Base-by-base conservation (phyloP, 1,284 basidiomycete species). In the Malassezia vespertilionis region DNA sequence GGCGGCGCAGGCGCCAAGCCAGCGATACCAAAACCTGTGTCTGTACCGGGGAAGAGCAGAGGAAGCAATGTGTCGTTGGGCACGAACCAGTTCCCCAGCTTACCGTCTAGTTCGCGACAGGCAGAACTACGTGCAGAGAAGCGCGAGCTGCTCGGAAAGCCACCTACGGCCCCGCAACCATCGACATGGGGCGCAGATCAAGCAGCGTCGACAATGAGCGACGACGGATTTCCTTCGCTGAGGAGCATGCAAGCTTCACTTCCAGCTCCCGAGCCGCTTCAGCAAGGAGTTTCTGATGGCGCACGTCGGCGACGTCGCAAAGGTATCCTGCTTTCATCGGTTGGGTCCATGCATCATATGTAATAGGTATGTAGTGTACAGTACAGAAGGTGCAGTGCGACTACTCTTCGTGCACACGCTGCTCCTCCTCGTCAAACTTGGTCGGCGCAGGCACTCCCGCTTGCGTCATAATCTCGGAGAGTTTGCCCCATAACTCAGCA, bases 401-500 rank as follows among this genome's bases (percentile, higher is more conserved):
- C 15, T 39, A n/a, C 12, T 17, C 37, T 12, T 39, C 37, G 20
- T 39, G 24, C 10, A 26, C 24, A 7, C 37, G 23, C n/a, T 21
- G 37, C 5, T 18, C n/a, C n/a, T 20, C 9, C 24, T 40, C 42
- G 23, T 7, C 38, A n/a, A 8, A 10, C 18, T 18, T 34, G 11
- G 33, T 34, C 11, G 41, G 41, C 7, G 41, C 23, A 10, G 47
- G 55, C 4, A 67, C 52, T 6, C 67, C 67, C 9, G 52, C 45
- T 5, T 55, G 48, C 65, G 48, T 76, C 82, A 87, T 86, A 54
- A 88, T 75, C 46, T 80, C 74, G 57, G 85, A 80, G 61, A 89
- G 87, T 48, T 78, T 80, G 38, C 81, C 77, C 89, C 89, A 95
- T 18, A 95, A 76, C 3, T 79, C 75, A 1, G 87, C 84, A 39